Evolutionary conservation across 306 rosid species (phyloP).

Genomic region (Luffa acutangula): DNA sequence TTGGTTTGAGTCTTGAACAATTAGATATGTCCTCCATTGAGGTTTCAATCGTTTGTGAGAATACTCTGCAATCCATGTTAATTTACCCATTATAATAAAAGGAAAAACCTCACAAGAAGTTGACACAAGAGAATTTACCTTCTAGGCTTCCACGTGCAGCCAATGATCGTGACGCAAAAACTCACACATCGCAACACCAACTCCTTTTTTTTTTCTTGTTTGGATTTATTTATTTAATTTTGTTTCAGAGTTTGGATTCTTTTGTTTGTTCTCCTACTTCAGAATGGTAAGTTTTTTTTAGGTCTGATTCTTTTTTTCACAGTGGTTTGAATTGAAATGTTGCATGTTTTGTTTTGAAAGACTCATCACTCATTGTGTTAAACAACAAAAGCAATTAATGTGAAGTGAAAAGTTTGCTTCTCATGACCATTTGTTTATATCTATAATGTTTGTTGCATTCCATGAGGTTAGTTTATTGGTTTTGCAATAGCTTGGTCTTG

Average conservation of each 20-base stretch:
- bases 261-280: not conserved
- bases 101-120: constrained; percentile 13
- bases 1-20: too few species aligned
- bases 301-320: not conserved
- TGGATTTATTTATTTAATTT: too few species aligned
- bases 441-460: too few species aligned
- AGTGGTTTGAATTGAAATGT: not conserved
- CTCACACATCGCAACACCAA: constrained; percentile 12
- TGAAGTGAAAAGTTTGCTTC: not conserved
- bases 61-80: constrained; percentile 10
- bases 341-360: not conserved
- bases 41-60: too few species aligned
- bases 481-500: too few species aligned
- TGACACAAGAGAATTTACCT: constrained; percentile 30
- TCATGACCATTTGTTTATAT: not conserved
- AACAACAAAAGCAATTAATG: not conserved
- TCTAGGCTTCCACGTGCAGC: constrained; percentile 43
- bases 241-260: not conserved
- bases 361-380: too few species aligned
- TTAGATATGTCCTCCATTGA: too few species aligned
- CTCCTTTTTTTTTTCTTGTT: not conserved
- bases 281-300: not conserved
- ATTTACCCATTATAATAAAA: not conserved
- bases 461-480: too few species aligned
- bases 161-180: constrained; percentile 38